Evolutionary conservation across 305 asterid genomes (phyloP), one percentile per base, ranked within the genome.

Genomic region (Salvia sclarea): DNA sequence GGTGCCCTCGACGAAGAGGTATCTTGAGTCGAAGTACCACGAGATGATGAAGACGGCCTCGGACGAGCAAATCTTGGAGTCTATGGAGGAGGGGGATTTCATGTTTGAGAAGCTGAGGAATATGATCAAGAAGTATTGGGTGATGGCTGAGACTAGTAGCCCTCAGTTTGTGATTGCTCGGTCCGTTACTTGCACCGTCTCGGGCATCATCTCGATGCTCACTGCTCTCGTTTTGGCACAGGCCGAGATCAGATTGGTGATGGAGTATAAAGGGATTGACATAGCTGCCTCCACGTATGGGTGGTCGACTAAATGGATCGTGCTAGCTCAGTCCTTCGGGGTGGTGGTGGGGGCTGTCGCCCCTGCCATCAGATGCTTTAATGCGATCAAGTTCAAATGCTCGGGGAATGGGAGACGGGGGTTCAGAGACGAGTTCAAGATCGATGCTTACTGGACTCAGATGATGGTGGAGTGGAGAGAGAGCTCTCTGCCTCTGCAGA

Each of bases 151-250:
- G 59, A 86, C 87, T 14, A 73, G 89, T 13, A 64, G 80, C 69
- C 89, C 89, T 44, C 84, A 83, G 70, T 86, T 82, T 55, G 87
- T 84, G 76, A 84, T 84, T 37, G 89, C 80, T 0, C 83, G 88
- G 7, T 84, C 89, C 2, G 81, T 62, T 14, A 73, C 80, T 17
- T 72, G 83, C 45, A 53, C 63, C 11, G 75, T 81, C 30, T 76
- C 88, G 6, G 80, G 84, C 0, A 28, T 72, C 18, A 24, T 83
- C 45, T 77, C 81, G 40, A 62, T 81, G 66, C 24, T 78, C 52
- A 58, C 71, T 38, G 79, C 78, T 61, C 38, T 80, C 0, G 21
- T 68, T 52, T 56, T 81, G 55, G 49, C 54, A 3, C 77, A 80
- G 72, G 82, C 84, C 28, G 76, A 73, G 73, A 10, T 72, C 14